Base-by-base conservation (phyloP, 495 filamentous ascomycete species). In the Daldinia bambusicola region DNA sequence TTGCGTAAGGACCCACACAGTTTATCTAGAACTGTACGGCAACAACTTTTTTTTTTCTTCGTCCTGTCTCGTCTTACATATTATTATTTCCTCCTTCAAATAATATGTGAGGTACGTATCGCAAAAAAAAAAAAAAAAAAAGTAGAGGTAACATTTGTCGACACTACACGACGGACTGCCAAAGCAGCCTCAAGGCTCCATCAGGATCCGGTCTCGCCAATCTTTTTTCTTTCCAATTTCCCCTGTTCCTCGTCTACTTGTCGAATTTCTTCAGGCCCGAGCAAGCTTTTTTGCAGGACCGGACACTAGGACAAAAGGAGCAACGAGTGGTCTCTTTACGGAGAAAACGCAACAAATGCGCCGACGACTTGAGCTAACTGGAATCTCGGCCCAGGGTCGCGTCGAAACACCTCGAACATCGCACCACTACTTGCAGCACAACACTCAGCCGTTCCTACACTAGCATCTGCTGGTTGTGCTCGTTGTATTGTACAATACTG, bases 401-500 rank as follows among this genome's bases (percentile, higher is more conserved):
- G 75, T 77, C 75, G 73, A 77, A 77, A 77, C 74, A 77, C 75
- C 74, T 77, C 75, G 75, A 77, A 76, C 74, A 77, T 77, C 71
- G 75, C 70, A 77, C 75, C 56, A 60, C 56, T 70, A 75, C 75
- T 69, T 37, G 60, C 66, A 72, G 60, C 58, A 55, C 22, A 53
- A 53, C 50, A 32, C 50, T 68, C 67, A 55, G 62, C 62, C 71
- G 67, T 63, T 70, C 71, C 67, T 70, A 70, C 71, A 59, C 53
- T 63, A 64, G 66, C 66, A 57, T 56, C 55, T 31, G 30, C 57
- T 34, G 32, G 45, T 41, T 64, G 60, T 62, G 18, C 36, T 43
- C 32, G 26, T 26, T 26, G 26, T 26, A 26, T 26, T 26, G 26
- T 26, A 26, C 3, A 26, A n/a, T n/a, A n/a, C n/a, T n/a, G n/a